Evolutionary conservation across 2,329 filamentous ascomycete species (phyloP), one percentile per base, ranked within the genome.

Genomic region (Botrytis squamosa): DNA sequence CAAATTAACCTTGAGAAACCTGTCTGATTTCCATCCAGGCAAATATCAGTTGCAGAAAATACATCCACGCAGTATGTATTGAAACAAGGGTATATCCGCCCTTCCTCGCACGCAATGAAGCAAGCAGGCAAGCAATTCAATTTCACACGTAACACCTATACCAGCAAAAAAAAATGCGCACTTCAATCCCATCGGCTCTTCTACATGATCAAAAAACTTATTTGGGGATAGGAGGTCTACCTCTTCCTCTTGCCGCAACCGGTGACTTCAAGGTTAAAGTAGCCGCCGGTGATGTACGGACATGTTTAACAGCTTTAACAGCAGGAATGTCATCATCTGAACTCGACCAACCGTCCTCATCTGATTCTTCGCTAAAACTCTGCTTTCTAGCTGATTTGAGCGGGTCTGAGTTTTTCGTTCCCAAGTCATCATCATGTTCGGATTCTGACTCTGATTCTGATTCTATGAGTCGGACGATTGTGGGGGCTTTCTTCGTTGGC

Each of bases 381-480:
- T n/a, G 18, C 38, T 57, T 42, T 25, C 66, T 57, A 1, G 18
- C n/a, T 9, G 36, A 33, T 22, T 42, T 57, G 14, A n/a, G 16
- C 3, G 49, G 49, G 33, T n/a, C 55, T 42, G 49, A 38, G 6
- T 68, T 42, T 42, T 57, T 33, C 18, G 49, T 38, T 42, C 49
- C 36, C 22, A 25, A n/a, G 42, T 40, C 44, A 52, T 25, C 64
- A 46, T 68, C 66, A n/a, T 42, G 63, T 73, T 70, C 71, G 42
- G 46, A 72, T 46, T 59, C 71, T n/a, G 20, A 46, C 70, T 71
- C 72, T 22, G 42, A n/a, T 44, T 66, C 71, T 38, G 76, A 70
- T 72, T 78, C 77, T 59, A 74, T 59, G n/a, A 80, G 70, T 52
- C 79, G 74, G 25, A 80, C 79, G 59, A 80, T 70, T 2, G 79